Percentiles rank a stretch among this genome's conserved stretches.
These are phyloP conservation scores for Stellera chamaejasme DNA, from an alignment of 345 rosid species.

Conservation along the genomic window DNA sequence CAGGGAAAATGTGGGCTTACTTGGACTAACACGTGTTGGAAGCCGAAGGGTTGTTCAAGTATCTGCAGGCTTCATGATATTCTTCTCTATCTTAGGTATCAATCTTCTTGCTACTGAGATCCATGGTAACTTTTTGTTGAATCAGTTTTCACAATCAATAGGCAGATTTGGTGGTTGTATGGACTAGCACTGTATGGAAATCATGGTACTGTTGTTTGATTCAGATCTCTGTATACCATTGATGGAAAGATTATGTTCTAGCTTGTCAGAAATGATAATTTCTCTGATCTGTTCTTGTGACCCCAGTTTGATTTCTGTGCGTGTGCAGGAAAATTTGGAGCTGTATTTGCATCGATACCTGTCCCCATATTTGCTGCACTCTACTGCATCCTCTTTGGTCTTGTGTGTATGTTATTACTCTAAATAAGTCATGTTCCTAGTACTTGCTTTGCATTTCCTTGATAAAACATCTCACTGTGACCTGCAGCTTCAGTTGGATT, in stretches of 20 bases:
- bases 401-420: slow-evolving; percentile 47
- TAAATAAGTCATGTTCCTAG: neutral
- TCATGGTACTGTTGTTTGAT: neutral
- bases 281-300: slow-evolving; percentile 5
- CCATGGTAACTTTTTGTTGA: no score
- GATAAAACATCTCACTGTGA: neutral
- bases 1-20: slow-evolving; percentile 97
- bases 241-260: no score
- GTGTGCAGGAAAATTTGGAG: slow-evolving; percentile 85
- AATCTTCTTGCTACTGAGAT: neutral
- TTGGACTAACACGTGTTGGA: slow-evolving; percentile 91
- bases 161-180: no score
- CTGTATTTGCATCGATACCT: slow-evolving; percentile 96
- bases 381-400: slow-evolving; percentile 83
- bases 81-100: slow-evolving; percentile 76
- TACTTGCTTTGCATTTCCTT: neutral
- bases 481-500: slow-evolving; percentile 78
- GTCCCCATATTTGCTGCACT: slow-evolving; percentile 83
- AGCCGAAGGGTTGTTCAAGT: slow-evolving; percentile 97
- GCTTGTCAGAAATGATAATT: neutral
- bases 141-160: no score
- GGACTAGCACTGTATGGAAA: neutral
- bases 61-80: slow-evolving; percentile 95
- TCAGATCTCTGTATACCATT: neutral
- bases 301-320: slow-evolving; percentile 6